phyloP scores from a whole-genome alignment of 2,329 filamentous ascomycete genomes.

The Pseudogymnoascus sp. region DNA sequence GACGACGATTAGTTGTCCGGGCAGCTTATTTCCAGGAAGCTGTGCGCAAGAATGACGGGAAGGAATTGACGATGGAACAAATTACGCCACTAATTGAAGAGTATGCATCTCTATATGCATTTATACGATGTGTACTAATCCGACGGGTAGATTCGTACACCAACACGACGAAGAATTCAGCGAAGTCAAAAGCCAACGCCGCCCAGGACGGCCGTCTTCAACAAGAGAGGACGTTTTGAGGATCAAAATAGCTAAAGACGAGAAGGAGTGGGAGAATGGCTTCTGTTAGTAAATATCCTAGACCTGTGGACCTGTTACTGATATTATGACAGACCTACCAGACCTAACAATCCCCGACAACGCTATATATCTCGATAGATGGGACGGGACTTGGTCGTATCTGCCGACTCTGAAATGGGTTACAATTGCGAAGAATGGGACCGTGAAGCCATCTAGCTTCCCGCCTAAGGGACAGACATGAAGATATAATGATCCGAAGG shows the following conservation, averaged over 20 bases:
- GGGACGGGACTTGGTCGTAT: conserved; percentile 80
- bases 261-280: conserved; percentile 74
- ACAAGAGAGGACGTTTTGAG: conserved; percentile 71
- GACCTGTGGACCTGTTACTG: not conserved
- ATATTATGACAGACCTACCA: conserved; percentile 51
- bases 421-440: conserved; percentile 61
- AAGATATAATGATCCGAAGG: conserved; percentile 11
- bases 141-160: conserved; percentile 50
- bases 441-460: conserved; percentile 64
- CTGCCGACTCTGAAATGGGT: conserved; percentile 72
- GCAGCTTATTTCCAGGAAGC: conserved; percentile 66
- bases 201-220: conserved; percentile 72
- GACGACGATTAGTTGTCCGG: conserved; percentile 49
- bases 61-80: conserved; percentile 46
- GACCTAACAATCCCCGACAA: conserved; percentile 66
- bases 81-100: conserved; percentile 56
- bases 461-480: conserved; percentile 55
- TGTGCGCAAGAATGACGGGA: conserved; percentile 44
- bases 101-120: conserved; percentile 38
- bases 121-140: conserved; percentile 11
- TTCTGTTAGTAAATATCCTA: conserved; percentile 55
- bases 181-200: conserved; percentile 58
- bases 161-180: conserved; percentile 67
- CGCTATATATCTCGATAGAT: conserved; percentile 58
- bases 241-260: conserved; percentile 62